Conservation (phyloP, 495 filamentous ascomycete species). For the Massariosphaeria phaeospora region DNA sequence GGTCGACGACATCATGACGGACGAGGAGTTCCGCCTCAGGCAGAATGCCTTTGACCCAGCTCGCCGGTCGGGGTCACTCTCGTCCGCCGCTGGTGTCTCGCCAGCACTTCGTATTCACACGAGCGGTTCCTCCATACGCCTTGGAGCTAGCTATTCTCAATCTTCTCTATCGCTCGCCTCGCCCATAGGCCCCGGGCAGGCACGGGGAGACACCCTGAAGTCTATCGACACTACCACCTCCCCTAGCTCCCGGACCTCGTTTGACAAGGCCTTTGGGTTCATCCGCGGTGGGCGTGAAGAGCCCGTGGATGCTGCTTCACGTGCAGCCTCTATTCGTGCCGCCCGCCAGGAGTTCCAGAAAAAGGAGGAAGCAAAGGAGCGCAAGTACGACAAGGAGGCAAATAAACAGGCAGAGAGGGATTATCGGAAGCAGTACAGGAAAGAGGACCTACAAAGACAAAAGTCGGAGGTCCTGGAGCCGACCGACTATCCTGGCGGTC, state of each 20-base stretch:
- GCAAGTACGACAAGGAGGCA: conserved; percentile 52
- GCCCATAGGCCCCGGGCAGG: conserved; percentile 30
- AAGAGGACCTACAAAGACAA: conserved; percentile 37
- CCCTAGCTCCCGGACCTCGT: conserved; percentile 50
- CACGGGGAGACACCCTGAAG: conserved; percentile 31
- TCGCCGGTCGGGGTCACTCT: conserved; percentile 36
- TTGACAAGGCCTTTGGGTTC: conserved; percentile 53
- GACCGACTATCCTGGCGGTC: background rate
- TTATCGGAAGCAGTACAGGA: conserved; percentile 27
- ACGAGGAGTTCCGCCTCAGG: conserved; percentile 36
- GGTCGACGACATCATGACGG: conserved; percentile 36
- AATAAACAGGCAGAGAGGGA: conserved; percentile 46
- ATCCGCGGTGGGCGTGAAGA: conserved; percentile 45
- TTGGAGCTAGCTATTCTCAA: conserved; percentile 49
- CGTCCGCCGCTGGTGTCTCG: conserved; percentile 30
- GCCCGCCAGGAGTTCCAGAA: conserved; percentile 53
- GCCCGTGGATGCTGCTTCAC: conserved; percentile 48
- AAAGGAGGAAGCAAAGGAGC: conserved; percentile 55
- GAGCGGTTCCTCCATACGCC: conserved; percentile 46
- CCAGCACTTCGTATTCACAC: conserved; percentile 39
- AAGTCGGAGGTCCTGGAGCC: conserved; percentile 21
- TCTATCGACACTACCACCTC: conserved; percentile 45
- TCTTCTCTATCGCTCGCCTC: conserved; percentile 51
- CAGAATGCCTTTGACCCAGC: conserved; percentile 27
- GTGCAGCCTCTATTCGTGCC: conserved; percentile 52